Conservation (phyloP, 257 asterid genomes). For the Sherardia arvensis region DNA sequence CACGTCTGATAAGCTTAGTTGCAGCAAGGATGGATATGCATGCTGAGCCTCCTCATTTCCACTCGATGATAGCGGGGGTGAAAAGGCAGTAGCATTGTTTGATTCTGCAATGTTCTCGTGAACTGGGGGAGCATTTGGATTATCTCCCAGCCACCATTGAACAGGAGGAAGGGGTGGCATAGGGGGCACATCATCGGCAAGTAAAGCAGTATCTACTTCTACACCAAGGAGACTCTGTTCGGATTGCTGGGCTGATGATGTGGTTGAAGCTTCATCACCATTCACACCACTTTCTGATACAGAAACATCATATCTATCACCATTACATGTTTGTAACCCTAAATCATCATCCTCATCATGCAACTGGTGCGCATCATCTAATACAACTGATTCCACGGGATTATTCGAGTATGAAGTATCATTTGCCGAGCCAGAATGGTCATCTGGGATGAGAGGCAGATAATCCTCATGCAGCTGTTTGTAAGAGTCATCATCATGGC, state of each 20-base stretch:
- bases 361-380: constrained; percentile 28
- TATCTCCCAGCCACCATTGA: constrained; percentile 79
- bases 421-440: constrained; percentile 24
- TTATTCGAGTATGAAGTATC: constrained; percentile 19
- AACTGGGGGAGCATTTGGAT: constrained; percentile 35
- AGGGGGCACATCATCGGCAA: constrained; percentile 56
- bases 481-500: constrained; percentile 12
- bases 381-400: constrained; percentile 18
- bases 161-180: constrained; percentile 97
- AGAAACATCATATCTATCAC: constrained; percentile 14
- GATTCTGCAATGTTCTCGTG: constrained; percentile 22
- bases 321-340: constrained; percentile 23
- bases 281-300: constrained; percentile 24
- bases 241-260: constrained; percentile 22
- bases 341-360: constrained; percentile 17
- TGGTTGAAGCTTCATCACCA: constrained; percentile 12
- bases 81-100: constrained; percentile 4
- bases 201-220: constrained; percentile 29
- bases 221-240: constrained; percentile 28
- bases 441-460: constrained; percentile 22
- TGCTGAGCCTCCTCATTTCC: constrained; percentile 16
- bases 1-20: constrained; percentile 5
- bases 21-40: constrained; percentile 12
- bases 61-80: constrained; percentile 11
- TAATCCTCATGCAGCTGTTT: constrained; percentile 22